Evolutionary conservation across 2,329 filamentous ascomycete genomes (phyloP).

Genomic region (Triangularia verruculosa): DNA sequence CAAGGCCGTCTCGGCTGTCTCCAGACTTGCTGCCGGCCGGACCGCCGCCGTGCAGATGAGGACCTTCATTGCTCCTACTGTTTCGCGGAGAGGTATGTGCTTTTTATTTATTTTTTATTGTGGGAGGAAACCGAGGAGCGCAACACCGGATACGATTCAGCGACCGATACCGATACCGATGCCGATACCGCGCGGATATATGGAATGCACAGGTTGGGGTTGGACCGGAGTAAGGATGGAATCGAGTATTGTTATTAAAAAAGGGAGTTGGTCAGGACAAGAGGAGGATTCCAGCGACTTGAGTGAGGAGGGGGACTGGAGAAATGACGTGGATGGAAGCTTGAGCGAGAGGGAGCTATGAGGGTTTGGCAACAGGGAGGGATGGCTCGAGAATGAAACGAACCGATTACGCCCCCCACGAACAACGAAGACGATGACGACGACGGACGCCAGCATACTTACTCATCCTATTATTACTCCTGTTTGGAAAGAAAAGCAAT

Average conservation of each 20-base stretch:
- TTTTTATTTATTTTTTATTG: conserved; percentile 4
- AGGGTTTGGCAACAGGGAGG: background rate
- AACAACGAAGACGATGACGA: no score
- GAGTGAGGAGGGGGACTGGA: background rate
- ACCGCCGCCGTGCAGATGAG: conserved; percentile 49
- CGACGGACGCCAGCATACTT: background rate
- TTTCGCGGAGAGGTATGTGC: conserved; percentile 59
- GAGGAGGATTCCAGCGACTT: no score
- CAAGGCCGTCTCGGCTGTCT: conserved; percentile 48
- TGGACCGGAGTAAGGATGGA: background rate
- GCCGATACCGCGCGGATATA: background rate
- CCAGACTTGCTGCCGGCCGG: conserved; percentile 45
- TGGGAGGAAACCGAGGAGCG: background rate
- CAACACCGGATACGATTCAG: background rate
- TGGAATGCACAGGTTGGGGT: background rate
- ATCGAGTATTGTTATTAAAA: background rate
- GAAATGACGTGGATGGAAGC: background rate
- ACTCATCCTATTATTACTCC: background rate
- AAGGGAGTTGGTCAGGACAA: no score
- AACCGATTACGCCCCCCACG: no score
- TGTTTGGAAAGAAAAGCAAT: background rate
- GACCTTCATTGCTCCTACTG: conserved; percentile 58
- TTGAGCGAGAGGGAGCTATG: background rate
- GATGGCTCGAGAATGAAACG: background rate
- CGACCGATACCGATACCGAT: background rate